Percentiles rank a stretch among this genome's conserved stretches.
These are phyloP conservation scores for Penicillium bovifimosum DNA, from an alignment of 495 filamentous ascomycete genomes.

Conservation along the genomic window DNA sequence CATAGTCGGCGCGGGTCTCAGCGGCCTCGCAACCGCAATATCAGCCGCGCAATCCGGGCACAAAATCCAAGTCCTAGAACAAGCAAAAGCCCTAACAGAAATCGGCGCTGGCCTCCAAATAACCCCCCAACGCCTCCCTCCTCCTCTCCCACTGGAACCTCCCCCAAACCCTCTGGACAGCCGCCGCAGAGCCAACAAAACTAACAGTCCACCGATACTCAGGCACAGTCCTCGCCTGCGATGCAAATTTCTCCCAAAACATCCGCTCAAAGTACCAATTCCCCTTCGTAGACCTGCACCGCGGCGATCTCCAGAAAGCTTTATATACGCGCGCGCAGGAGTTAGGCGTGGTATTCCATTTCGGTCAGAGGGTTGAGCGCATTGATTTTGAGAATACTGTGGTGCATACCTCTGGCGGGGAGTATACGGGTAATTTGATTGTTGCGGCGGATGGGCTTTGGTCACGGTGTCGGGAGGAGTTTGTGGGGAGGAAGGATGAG, in stretches of 20 bases:
- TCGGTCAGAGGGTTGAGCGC: slow-evolving; percentile 39
- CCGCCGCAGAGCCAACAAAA: slow-evolving; percentile 47
- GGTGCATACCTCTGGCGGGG: slow-evolving; percentile 23
- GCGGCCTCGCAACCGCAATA: slow-evolving; percentile 61
- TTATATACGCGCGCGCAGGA: slow-evolving; percentile 47
- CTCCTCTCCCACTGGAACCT: slow-evolving; percentile 52
- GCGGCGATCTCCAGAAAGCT: slow-evolving; percentile 52
- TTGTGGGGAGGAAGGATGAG: slow-evolving; percentile 38
- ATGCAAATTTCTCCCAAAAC: slow-evolving; percentile 40
- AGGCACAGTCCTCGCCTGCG: slow-evolving; percentile 47
- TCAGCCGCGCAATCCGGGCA: slow-evolving; percentile 55
- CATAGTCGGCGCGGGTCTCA: slow-evolving; percentile 45
- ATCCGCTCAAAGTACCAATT: slow-evolving; percentile 40
- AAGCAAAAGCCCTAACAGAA: slow-evolving; percentile 55
- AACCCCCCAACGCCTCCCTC: slow-evolving; percentile 52
- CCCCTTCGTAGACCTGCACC: slow-evolving; percentile 55
- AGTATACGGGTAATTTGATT: slow-evolving; percentile 46
- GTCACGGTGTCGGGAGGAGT: slow-evolving; percentile 43
- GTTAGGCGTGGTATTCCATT: slow-evolving; percentile 47
- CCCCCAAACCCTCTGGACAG: slow-evolving; percentile 35
- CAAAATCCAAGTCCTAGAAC: slow-evolving; percentile 56
- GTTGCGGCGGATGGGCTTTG: slow-evolving; percentile 57
- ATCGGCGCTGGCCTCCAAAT: slow-evolving; percentile 50
- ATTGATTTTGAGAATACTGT: slow-evolving; percentile 34
- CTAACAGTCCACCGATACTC: slow-evolving; percentile 56